phyloP scores from a whole-genome alignment of 2,329 filamentous ascomycete genomes.

The Ophiostoma tasmaniense region DNA sequence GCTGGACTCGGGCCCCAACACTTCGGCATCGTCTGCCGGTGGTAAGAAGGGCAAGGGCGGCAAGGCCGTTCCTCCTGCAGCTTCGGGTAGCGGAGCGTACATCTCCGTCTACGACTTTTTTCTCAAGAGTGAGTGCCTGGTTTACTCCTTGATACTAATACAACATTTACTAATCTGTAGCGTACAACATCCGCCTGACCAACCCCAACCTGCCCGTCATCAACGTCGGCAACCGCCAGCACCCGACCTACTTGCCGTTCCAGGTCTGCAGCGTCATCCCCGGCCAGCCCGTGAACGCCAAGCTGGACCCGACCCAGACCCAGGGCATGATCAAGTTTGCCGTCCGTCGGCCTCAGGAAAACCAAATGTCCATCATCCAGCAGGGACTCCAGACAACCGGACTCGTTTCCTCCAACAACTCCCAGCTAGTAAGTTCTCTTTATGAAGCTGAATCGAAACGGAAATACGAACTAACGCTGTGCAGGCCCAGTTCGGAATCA shows the following conservation, averaged over 20 bases:
- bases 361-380: constrained; percentile 45
- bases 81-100: constrained; percentile 30
- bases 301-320: constrained; percentile 46
- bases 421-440: constrained; percentile 20
- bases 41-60: constrained; percentile 4
- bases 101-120: constrained; percentile 47
- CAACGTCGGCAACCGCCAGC: constrained; percentile 47
- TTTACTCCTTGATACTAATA: neutral
- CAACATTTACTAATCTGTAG: constrained; percentile 20
- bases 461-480: neutral
- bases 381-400: constrained; percentile 43
- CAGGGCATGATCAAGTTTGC: constrained; percentile 53
- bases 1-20: constrained; percentile 25
- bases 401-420: constrained; percentile 31
- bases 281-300: constrained; percentile 45
- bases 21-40: neutral
- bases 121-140: constrained; percentile 28
- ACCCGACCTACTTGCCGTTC: constrained; percentile 49
- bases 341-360: constrained; percentile 45
- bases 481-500: constrained; percentile 41
- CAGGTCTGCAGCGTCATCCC: constrained; percentile 48
- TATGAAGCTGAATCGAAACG: neutral
- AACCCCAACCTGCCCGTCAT: constrained; percentile 40
- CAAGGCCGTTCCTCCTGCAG: constrained; percentile 16
- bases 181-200: constrained; percentile 30